Conservation (phyloP, 148 eudicot species). For the Polygonum aviculare region DNA sequence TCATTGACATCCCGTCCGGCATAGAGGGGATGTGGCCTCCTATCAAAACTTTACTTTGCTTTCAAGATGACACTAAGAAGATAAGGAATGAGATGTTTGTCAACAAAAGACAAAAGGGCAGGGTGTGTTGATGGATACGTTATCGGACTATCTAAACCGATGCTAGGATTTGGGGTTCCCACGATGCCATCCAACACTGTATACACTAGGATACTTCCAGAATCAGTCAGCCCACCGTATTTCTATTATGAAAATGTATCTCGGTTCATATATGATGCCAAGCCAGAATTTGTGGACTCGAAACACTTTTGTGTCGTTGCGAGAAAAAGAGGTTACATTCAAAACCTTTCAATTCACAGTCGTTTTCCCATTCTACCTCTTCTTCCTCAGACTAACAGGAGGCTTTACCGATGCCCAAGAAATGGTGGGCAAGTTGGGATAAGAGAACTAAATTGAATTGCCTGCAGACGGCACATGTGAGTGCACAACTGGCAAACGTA, state of each 20-base stretch:
- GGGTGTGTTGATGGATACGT: slow-evolving; percentile 33
- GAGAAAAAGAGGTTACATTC: slow-evolving; percentile 77
- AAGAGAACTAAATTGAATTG: slow-evolving; percentile 57
- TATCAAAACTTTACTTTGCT: no score
- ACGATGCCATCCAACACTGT: slow-evolving; percentile 16
- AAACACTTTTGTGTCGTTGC: slow-evolving; percentile 73
- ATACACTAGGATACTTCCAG: slow-evolving; percentile 40
- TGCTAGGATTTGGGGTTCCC: slow-evolving; percentile 95
- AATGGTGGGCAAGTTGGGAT: slow-evolving; percentile 93
- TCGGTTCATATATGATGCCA: slow-evolving; percentile 53
- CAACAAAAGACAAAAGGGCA: slow-evolving; percentile 34
- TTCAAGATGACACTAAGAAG: slow-evolving; percentile 19
- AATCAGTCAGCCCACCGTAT: slow-evolving; percentile 59
- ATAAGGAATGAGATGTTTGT: slow-evolving; percentile 16
- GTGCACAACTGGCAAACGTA: slow-evolving; percentile 60
- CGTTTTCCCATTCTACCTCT: slow-evolving; percentile 65
- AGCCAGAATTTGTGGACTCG: slow-evolving; percentile 83
- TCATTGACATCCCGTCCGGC: no score
- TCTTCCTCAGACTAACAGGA: slow-evolving; percentile 62
- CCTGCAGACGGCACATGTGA: slow-evolving; percentile 61
- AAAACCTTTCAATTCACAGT: slow-evolving; percentile 56
- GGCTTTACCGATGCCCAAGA: slow-evolving; percentile 60
- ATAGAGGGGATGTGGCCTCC: no score
- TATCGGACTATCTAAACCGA: slow-evolving; percentile 74
- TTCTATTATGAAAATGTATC: slow-evolving; percentile 86